A percentile compares a stretch with the other conserved stretches of the same genome.
These are phyloP conservation scores for Stellera chamaejasme DNA, from an alignment of 345 rosid genomes.

Conservation along the genomic window DNA sequence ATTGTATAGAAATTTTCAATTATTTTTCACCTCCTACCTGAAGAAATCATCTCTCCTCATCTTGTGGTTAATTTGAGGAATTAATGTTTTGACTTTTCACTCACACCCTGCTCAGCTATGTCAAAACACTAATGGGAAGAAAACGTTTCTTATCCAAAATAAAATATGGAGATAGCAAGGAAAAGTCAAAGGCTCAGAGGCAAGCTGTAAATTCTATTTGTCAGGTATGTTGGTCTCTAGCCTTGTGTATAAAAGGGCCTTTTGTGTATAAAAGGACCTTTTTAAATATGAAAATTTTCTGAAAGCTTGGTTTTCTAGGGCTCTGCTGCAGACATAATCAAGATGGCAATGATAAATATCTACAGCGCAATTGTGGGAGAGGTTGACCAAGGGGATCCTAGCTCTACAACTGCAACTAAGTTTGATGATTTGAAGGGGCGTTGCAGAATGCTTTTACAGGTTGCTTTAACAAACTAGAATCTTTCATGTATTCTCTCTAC, in stretches of 20 bases:
- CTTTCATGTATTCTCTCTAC: slow-evolving; percentile 1
- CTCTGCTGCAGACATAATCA: slow-evolving; percentile 95
- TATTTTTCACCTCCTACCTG: no score
- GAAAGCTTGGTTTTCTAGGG: slow-evolving; percentile 43
- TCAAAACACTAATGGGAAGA: slow-evolving; percentile 86
- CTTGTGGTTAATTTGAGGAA: no score
- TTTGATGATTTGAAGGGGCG: slow-evolving; percentile 63
- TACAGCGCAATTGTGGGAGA: slow-evolving; percentile 50
- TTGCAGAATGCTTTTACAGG: slow-evolving; percentile 90
- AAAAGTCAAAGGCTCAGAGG: slow-evolving; percentile 88
- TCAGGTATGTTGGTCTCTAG: slow-evolving; percentile 45
- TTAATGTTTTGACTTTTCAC: no score
- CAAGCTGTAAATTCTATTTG: slow-evolving; percentile 98
- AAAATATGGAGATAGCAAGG: slow-evolving; percentile 69
- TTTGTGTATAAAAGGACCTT: neutral
- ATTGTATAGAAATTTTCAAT: no score
- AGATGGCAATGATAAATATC: slow-evolving; percentile 86
- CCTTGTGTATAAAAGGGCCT: neutral
- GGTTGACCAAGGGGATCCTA: slow-evolving; percentile 26
- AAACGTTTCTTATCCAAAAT: slow-evolving; percentile 92
- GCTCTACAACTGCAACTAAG: slow-evolving; percentile 29
- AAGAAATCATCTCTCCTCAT: no score
- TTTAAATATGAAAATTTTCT: slow-evolving; percentile 2
- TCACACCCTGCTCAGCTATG: slow-evolving; percentile 40
- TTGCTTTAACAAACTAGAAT: slow-evolving; percentile 14